phyloP scores from a whole-genome alignment of 495 filamentous ascomycete genomes.

The Coniosporium apollinis region DNA sequence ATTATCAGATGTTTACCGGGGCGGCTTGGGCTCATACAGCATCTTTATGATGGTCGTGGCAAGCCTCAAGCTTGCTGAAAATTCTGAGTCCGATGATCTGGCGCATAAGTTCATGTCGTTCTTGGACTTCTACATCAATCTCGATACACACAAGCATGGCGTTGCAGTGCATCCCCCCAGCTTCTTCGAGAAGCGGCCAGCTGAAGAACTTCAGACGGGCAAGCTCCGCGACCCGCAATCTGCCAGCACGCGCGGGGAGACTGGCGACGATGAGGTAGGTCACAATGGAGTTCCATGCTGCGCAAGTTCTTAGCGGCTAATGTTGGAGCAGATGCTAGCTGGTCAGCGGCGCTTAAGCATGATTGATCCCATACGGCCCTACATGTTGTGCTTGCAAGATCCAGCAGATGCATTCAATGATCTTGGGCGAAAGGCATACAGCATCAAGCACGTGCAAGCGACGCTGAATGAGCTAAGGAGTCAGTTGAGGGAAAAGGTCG shows the following conservation, averaged over 20 bases:
- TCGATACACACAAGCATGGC: conserved; percentile 30
- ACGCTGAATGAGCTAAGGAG: conserved; percentile 12
- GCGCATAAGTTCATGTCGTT: conserved; percentile 27
- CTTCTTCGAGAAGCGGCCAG: conserved; percentile 1
- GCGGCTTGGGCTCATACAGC: conserved; percentile 32
- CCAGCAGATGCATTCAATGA: conserved; percentile 41
- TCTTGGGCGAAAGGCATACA: conserved; percentile 28
- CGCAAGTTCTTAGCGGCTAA: too few relatives aligned
- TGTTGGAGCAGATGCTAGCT: too few relatives aligned
- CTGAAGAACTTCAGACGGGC: not conserved
- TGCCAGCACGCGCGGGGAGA: too few relatives aligned
- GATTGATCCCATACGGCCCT: conserved; percentile 16
- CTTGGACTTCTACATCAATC: conserved; percentile 30
- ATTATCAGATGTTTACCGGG: conserved; percentile 27
- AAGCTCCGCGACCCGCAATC: too few relatives aligned
- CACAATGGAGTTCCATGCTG: too few relatives aligned
- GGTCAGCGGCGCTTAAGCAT: not conserved
- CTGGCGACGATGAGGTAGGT: not conserved
- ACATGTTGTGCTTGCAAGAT: conserved; percentile 40
- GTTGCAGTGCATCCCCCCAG: conserved; percentile 34
- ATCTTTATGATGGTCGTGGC: conserved; percentile 41
- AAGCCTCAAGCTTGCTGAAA: conserved; percentile 24
- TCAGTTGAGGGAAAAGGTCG: conserved; percentile 4
- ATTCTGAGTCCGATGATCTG: conserved; percentile 12
- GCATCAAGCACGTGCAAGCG: conserved; percentile 27